Base-by-base conservation (phyloP, 495 filamentous ascomycete species). In the Astrothelium macrocarpum region DNA sequence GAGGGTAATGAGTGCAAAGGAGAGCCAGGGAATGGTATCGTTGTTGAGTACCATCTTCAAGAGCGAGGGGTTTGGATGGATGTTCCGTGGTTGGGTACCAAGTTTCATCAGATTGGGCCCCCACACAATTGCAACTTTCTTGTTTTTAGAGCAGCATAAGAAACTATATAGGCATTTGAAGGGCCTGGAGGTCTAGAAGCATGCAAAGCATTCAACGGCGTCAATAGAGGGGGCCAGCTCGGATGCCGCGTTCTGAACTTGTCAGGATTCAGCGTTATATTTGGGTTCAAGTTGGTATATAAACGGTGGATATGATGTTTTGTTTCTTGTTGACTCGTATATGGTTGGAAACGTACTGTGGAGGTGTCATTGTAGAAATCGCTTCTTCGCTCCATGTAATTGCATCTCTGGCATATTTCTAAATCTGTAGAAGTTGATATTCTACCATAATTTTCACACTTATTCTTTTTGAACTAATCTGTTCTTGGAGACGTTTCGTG, bases 61-160 rank as follows among this genome's bases (percentile, higher is more conserved):
- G 66, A 81, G 84, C 61, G 92, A 98, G 73, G 93, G 93, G 31
- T 73, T 90, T 53, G 73, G 78, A 1, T 98, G 94, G 94, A 89
- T 91, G 82, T 97, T 97, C 76, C 87, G 87, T 71, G 94, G 94
- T n/a, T 98, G 94, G 94, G 87, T 96, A 53, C 94, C 94, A 11
- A 94, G 90, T 70, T 98, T 98, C 73, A 85, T 96, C 63, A 81
- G 94, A n/a, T 71, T 98, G 63, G 95, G 87, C 28, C 87, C 87
- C 46, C 94, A 98, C 80, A 98, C 94, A 2, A 90, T 97, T 71
- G 86, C 88, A 64, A 97, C 95, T 11, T 97, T 98, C 68, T 71
- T 98, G 65, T 97, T 97, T 75, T 78, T 98, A 70, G 94, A 98
- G 73, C 88, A 95, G 68, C 90, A 93, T 72, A 90, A 91, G 78